These are phyloP conservation scores for Oryza officinalis DNA, from an alignment of 176 grass and related monocot species.

Conservation along the genomic window DNA sequence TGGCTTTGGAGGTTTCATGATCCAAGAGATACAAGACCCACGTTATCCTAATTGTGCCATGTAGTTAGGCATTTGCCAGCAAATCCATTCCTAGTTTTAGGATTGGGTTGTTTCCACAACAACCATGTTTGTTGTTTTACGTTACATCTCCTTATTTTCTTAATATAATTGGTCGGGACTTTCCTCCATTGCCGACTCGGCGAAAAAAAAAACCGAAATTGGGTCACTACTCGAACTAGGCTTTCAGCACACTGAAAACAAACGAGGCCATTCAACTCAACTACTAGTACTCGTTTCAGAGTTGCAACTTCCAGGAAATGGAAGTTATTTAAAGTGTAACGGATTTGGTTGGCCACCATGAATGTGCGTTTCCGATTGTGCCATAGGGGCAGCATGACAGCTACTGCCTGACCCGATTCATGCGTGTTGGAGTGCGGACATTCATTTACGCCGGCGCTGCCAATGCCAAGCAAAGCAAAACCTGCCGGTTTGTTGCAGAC, in stretches of 20 bases:
- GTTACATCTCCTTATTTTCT: no score
- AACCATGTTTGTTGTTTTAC: no score
- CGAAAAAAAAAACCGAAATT: no score
- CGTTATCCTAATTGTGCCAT: no score
- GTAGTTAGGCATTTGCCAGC: no score
- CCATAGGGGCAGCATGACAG: neutral
- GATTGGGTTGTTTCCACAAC: no score
- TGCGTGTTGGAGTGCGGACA: conserved; percentile 12
- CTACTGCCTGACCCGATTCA: neutral
- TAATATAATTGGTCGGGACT: no score
- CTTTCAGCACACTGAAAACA: neutral
- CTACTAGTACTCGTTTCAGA: neutral
- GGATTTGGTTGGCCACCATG: conserved; percentile 26
- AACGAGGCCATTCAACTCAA: neutral
- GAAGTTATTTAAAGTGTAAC: conserved; percentile 23
- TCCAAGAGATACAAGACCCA: no score
- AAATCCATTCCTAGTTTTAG: no score
- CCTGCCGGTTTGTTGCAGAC: neutral
- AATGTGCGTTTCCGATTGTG: conserved; percentile 26
- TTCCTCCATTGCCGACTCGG: no score
- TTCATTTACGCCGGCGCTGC: neutral
- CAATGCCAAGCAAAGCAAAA: conserved; percentile 4
- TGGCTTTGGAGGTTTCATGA: no score
- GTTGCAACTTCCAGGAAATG: neutral
- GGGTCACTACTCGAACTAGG: no score